Base-by-base conservation (phyloP, 2,329 filamentous ascomycete genomes). In the Diaporthe sp. region DNA sequence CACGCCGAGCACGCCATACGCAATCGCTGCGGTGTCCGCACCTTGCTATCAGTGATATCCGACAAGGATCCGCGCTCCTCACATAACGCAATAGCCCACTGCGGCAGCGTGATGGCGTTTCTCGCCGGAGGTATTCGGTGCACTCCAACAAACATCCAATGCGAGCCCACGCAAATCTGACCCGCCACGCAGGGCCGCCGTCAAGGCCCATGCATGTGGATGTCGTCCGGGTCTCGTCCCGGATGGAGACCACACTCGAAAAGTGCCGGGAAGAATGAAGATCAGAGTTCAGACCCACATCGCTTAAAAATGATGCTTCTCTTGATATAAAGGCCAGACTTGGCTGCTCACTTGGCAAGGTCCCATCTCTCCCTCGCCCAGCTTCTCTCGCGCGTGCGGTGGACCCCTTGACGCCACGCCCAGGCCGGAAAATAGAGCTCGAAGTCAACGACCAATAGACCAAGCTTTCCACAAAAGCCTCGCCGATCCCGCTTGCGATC, bases 41-140 rank as follows among this genome's bases (percentile, higher is more conserved):
- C n/a, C 5, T 63, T 28, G 44, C 15, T 72, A 72, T 61, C 57
- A 39, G 44, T 7, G 7, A 7, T 10, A 34, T 12, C 20, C 39
- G 47, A 53, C 71, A 74, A 71, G 31, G 28, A 15, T 31, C 57
- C 34, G 13, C 42, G 65, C 47, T 60, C 47, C 20, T 47, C 55
- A 37, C 31, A 60, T 70, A 74, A 71, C 73, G 73, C 73, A 74
- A 74, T 74, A 37, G 65, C 65, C 65, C 73, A 71, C 73, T 25
- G 22, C 20, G n/a, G 34, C 65, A 71, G 65, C 73, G 73, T 74
- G 73, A 74, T 74, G 17, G 42, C 20, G 3, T 53, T 61, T 44
- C 47, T 28, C 47, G 28, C n/a, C n/a, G 72, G 10, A 58, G 20
- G 49, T 8, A 73, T 20, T 57, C 17, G 37, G 60, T 68, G 39